Evolutionary conservation across 2,329 filamentous ascomycete genomes (phyloP), one percentile per base, ranked within the genome.

Genomic region (Nannizziopsis arthrosporioides): DNA sequence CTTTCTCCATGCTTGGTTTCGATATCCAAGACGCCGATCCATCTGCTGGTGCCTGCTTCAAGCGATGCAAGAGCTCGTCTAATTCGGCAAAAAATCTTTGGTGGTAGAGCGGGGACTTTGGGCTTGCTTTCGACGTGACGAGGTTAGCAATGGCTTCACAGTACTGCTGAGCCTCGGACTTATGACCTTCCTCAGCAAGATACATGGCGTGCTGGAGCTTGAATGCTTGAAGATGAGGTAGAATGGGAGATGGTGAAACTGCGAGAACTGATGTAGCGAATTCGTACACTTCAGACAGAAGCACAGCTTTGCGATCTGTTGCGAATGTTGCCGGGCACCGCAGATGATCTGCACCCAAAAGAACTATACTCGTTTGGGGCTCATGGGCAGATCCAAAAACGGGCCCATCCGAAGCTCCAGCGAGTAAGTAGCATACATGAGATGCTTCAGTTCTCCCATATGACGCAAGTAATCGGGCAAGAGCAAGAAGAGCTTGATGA

Each of bases 271-370:
- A 85, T 9, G 86, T 72, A 0, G 85, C 88, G 63, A 87, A 96
- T 63, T 99, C 92, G 59, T 93, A 96, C 0, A 94, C 80, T 64
- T 99, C 92, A 37, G 87, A 96, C n/a, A 98, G 76, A 44, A 95
- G 73, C n/a, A 95, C 78, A 3, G 87, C 78, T 61, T 96, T 88
- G 5, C 85, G 75, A 57, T 96, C 88, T 54, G 82, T 80, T 46
- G 81, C 81, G 53, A 89, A 82, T 44, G 85, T 80, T 44, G 82
- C 76, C 5, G 80, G 76, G 51, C 83, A 77, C 42, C 77, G 77
- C 51, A 77, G 75, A 64, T 94, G 87, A 62, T 96, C 85, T 11
- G 83, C 83, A 12, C 92, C 90, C 17, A 98, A 72, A 6, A 96
- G 76, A 5, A 92, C 84, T 56, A 96, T 83, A 58, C 82, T 80